Conservation (phyloP, 2,329 filamentous ascomycete species). For the Chaetomiaceae sp. region DNA sequence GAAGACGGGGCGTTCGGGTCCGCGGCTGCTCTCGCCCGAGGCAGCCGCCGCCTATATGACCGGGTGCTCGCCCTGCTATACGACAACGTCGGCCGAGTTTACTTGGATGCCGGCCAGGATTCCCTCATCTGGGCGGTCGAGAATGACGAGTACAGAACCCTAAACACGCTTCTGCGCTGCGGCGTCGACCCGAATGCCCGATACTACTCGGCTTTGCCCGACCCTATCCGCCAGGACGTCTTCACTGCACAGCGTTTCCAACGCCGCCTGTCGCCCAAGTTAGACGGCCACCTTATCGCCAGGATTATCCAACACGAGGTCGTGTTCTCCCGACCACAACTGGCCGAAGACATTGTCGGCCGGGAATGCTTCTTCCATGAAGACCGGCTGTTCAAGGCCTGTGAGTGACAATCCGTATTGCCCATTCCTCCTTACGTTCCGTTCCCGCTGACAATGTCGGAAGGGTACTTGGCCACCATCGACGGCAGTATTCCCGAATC, state of each 20-base stretch:
- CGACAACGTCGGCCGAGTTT: not conserved
- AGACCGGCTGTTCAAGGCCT: not conserved
- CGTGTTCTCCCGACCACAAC: too few relatives aligned
- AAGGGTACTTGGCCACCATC: not conserved
- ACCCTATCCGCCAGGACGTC: not conserved
- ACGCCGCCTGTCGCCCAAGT: not conserved
- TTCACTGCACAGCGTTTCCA: not conserved
- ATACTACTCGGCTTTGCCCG: not conserved
- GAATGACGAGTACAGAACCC: not conserved
- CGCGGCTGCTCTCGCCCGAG: not conserved
- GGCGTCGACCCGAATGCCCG: slow-evolving; percentile 1
- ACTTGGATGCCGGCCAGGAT: not conserved
- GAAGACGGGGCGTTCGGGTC: not conserved
- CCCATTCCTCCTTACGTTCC: too few relatives aligned
- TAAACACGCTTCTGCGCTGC: not conserved
- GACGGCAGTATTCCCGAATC: not conserved
- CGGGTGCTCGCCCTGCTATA: not conserved
- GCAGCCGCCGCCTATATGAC: not conserved
- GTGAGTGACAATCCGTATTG: not conserved
- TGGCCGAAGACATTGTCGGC: not conserved
- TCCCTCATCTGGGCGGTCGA: slow-evolving; percentile 4
- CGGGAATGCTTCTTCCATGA: not conserved
- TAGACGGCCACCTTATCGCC: not conserved
- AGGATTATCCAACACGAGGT: not conserved
- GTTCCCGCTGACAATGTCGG: not conserved